Percentiles rank a stretch among this genome's conserved stretches.
Conservation (phyloP, 352 stramenopile species). For the Phytophthora sojae region DNA sequence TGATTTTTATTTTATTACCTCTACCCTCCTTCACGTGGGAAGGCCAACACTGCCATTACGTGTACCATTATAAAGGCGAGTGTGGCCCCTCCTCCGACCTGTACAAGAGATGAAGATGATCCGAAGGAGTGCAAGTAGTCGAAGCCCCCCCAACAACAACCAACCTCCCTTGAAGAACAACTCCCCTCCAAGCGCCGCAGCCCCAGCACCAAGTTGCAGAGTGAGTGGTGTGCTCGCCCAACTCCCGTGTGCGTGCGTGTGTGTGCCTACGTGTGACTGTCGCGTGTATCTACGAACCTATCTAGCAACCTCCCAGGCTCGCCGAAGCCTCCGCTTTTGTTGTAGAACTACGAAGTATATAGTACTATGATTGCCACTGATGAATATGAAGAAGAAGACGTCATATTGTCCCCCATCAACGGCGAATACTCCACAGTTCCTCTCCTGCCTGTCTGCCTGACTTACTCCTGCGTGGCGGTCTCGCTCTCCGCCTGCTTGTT, state of each 20-base stretch:
- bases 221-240: not conserved
- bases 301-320: conserved; percentile 15
- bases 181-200: conserved; percentile 17
- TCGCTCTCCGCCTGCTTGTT: conserved; percentile 18
- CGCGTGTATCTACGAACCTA: conserved; percentile 41
- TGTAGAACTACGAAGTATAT: conserved; percentile 65
- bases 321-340: conserved; percentile 29
- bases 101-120: conserved; percentile 47
- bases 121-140: conserved; percentile 38
- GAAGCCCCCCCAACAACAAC: conserved; percentile 17
- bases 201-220: conserved; percentile 5
- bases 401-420: conserved; percentile 34
- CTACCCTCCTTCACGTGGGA: conserved; percentile 20
- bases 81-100: conserved; percentile 8
- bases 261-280: conserved; percentile 25
- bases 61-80: conserved; percentile 50
- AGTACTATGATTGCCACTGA: conserved; percentile 46
- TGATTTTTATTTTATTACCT: conserved; percentile 43
- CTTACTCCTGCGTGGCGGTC: conserved; percentile 2
- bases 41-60: conserved; percentile 21
- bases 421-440: not conserved
- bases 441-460: not conserved
- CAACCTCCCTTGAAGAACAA: conserved; percentile 7
- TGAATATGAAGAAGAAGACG: conserved; percentile 43
- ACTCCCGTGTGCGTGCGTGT: conserved; percentile 16